phyloP scores from a whole-genome alignment of 495 filamentous ascomycete species.

The Hypoxylon fragiforme region DNA sequence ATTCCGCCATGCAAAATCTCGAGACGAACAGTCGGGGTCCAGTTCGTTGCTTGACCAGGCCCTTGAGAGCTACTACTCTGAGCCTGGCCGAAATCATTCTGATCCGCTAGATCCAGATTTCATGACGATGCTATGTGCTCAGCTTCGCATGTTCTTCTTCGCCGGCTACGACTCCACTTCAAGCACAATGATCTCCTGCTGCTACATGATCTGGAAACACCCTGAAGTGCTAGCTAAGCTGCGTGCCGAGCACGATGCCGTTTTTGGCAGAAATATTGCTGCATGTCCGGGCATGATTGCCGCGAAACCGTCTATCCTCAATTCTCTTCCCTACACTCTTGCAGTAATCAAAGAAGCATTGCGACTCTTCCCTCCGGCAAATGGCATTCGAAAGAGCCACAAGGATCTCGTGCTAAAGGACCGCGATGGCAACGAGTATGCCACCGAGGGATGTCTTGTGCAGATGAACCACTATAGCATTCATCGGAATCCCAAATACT shows the following conservation, averaged over 20 bases:
- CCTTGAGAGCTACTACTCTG: conserved; percentile 33
- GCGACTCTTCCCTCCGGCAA: conserved; percentile 46
- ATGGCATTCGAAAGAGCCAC: conserved; percentile 34
- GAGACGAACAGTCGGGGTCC: conserved; percentile 24
- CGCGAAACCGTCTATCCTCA: conserved; percentile 43
- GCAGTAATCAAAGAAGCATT: conserved; percentile 57
- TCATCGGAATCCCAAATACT: conserved; percentile 38
- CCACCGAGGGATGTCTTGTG: conserved; percentile 42
- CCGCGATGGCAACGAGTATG: conserved; percentile 34
- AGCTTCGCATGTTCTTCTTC: conserved; percentile 37
- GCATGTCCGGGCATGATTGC: conserved; percentile 34
- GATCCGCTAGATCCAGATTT: conserved; percentile 29
- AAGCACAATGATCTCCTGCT: conserved; percentile 44
- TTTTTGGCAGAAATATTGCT: conserved; percentile 36
- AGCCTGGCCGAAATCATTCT: conserved; percentile 10
- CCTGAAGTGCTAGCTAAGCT: conserved; percentile 44
- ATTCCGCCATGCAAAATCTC: conserved; percentile 21
- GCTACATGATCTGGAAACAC: conserved; percentile 48
- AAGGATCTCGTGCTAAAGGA: conserved; percentile 38
- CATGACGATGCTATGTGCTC: conserved; percentile 25
- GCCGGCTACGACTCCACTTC: conserved; percentile 46
- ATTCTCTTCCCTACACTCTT: conserved; percentile 48
- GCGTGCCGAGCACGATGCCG: conserved; percentile 50
- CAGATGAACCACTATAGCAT: conserved; percentile 39
- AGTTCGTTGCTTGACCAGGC: conserved; percentile 36